phyloP scores from a whole-genome alignment of 139 green algal genomes.

The Picochlorum sp. region DNA sequence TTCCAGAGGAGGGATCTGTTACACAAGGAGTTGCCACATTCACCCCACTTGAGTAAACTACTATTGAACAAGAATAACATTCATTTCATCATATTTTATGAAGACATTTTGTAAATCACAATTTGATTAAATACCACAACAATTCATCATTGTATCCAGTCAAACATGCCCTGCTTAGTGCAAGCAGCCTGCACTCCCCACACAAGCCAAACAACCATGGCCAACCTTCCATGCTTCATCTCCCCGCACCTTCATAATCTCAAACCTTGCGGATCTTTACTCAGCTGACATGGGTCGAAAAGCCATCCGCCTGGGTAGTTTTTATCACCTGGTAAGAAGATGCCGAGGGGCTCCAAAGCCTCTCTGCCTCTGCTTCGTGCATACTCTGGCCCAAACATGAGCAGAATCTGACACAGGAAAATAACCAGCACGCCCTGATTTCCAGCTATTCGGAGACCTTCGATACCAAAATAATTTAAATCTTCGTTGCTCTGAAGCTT shows the following conservation, averaged over 20 bases:
- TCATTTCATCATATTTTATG: too few species aligned
- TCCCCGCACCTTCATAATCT: slow-evolving; percentile 54
- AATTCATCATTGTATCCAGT: not conserved
- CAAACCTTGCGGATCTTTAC: slow-evolving; percentile 35
- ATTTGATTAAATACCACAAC: too few species aligned
- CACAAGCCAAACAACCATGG: slow-evolving; percentile 48
- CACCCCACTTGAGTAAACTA: too few species aligned
- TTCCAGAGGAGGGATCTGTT: too few species aligned
- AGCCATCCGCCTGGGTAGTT: slow-evolving; percentile 47
- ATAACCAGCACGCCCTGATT: slow-evolving; percentile 48
- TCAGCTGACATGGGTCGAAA: slow-evolving; percentile 63
- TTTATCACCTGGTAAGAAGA: slow-evolving; percentile 34
- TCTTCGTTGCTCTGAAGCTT: slow-evolving; percentile 43
- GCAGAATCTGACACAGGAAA: slow-evolving; percentile 42
- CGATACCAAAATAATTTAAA: slow-evolving; percentile 56
- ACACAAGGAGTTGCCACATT: too few species aligned
- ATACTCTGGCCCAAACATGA: slow-evolving; percentile 51
- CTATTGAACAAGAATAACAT: too few species aligned
- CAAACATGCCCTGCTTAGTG: slow-evolving; percentile 29
- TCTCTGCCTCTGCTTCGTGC: slow-evolving; percentile 32
- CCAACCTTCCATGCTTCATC: slow-evolving; percentile 54
- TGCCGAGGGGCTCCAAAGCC: slow-evolving; percentile 38
- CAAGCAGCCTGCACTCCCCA: slow-evolving; percentile 40
- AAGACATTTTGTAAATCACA: too few species aligned
- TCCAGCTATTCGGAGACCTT: slow-evolving; percentile 49